Evolutionary conservation across 1,139 yeast genomes (phyloP), one percentile per base, ranked within the genome.

Genomic region (Taiozyma onychis): DNA sequence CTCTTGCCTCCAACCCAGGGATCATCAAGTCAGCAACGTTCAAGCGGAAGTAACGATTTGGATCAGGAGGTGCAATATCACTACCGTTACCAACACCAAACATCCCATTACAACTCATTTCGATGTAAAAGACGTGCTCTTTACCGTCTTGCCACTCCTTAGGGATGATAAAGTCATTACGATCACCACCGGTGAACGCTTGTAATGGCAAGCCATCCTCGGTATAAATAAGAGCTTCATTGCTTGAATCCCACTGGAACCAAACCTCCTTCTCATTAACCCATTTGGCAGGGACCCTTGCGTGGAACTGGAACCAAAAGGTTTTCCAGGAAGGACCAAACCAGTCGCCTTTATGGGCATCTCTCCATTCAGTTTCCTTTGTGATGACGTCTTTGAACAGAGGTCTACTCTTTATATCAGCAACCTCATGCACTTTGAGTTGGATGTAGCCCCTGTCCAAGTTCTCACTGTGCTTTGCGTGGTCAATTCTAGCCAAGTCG

Each of bases 291-390:
- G 96, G 96, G 8, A 91, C 72, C 32, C 73, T 72, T 54, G 88
- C 69, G 27, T 75, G 70, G 41, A 91, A 72, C 59, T 83, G 79
- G 68, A 93, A 89, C 99, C 99, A 93, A 59, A 90, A 95, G 1
- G 97, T 86, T 56, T 93, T 85, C 99, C 98, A 93, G 16, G 95
- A 85, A 2, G 98, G 98, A 0, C 97, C 97, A 67, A 87, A 89
- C n/a, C 75, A 71, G 60, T 86, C 83, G 30, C 95, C 95, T 58
- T 83, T 81, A 32, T 74, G 71, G 28, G 89, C 82, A 21, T 72
- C 69, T 51, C 76, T 72, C 49, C 67, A 54, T 68, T 67, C 45
- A 73, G 72, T 43, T 69, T 70, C 43, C 72, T 49, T 43, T n/a
- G 46, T 74, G 56, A 85, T 74, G 44, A 90, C 83, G 28, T 87